Percentiles rank a stretch among this genome's conserved stretches.
These are phyloP conservation scores for Westerdykella sp. DNA, from an alignment of 2,329 filamentous ascomycete species.

Conservation along the genomic window DNA sequence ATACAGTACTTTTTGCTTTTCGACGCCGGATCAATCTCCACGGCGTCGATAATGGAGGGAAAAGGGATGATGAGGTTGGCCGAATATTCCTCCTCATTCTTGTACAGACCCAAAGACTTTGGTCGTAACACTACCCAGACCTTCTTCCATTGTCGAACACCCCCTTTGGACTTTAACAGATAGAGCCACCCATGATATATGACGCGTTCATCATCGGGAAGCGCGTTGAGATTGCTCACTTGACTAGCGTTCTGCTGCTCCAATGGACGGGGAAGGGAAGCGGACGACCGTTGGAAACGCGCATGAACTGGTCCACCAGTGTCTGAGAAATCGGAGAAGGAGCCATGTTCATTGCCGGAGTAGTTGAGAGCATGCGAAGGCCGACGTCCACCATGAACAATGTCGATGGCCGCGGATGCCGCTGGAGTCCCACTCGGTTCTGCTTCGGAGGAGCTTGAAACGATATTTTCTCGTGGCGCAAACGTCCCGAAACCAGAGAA, in stretches of 20 bases:
- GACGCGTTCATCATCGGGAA: conserved; percentile 71
- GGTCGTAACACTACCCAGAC: conserved; percentile 88
- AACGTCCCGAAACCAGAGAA: conserved; percentile 37
- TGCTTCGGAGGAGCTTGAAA: conserved; percentile 44
- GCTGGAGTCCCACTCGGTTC: conserved; percentile 29
- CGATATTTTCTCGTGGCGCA: conserved; percentile 19
- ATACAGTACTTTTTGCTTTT: conserved; percentile 80
- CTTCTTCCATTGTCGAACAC: conserved; percentile 89
- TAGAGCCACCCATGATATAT: conserved; percentile 89
- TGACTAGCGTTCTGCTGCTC: conserved; percentile 47
- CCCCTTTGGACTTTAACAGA: conserved; percentile 73
- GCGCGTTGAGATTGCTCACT: conserved; percentile 46
- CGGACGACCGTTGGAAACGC: conserved; percentile 45
- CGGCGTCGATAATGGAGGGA: conserved; percentile 74
- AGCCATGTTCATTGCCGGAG: conserved; percentile 62
- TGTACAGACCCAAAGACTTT: conserved; percentile 82
- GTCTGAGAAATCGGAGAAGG: conserved; percentile 84
- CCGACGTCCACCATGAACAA: conserved; percentile 42
- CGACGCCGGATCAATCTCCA: conserved; percentile 84
- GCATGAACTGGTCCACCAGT: conserved; percentile 44
- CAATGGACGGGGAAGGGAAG: conserved; percentile 31
- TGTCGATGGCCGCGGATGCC: conserved; percentile 21
- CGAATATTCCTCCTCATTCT: conserved; percentile 84
- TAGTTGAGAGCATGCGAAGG: conserved; percentile 59
- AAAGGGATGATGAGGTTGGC: conserved; percentile 77